Conservation (phyloP, 2,329 filamentous ascomycete genomes). For the Diplodia seriata region DNA sequence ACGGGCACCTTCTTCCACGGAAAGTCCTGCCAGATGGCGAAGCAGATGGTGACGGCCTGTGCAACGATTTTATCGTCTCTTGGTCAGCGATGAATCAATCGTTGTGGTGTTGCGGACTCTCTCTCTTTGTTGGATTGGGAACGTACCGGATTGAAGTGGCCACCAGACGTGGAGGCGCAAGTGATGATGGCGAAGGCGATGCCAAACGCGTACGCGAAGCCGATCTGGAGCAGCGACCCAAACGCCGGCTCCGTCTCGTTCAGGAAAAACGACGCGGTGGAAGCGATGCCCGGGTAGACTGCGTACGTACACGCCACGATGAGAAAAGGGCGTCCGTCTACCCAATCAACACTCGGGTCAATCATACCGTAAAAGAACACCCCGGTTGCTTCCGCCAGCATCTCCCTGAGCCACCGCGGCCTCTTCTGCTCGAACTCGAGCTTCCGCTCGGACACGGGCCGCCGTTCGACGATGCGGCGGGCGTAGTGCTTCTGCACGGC, state of each 20-base stretch:
- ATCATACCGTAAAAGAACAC: conserved; percentile 61
- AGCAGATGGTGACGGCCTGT: conserved; percentile 49
- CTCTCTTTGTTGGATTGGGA: no score
- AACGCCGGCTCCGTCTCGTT: conserved; percentile 54
- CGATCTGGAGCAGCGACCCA: conserved; percentile 63
- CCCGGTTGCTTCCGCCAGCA: conserved; percentile 63
- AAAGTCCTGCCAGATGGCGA: conserved; percentile 62
- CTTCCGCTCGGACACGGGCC: conserved; percentile 61
- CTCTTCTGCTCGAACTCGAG: conserved; percentile 62
- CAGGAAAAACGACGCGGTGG: conserved; percentile 59
- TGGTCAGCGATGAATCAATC: conserved; percentile 45
- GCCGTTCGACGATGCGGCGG: conserved; percentile 58
- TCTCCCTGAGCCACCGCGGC: conserved; percentile 62
- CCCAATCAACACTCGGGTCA: no score
- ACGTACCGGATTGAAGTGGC: conserved; percentile 60
- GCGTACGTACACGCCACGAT: not conserved
- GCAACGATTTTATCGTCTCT: not conserved
- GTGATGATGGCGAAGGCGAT: conserved; percentile 67
- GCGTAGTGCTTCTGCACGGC: conserved; percentile 59
- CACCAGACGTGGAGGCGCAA: conserved; percentile 61
- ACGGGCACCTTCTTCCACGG: conserved; percentile 64
- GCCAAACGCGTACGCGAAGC: conserved; percentile 63
- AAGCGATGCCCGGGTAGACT: conserved; percentile 59
- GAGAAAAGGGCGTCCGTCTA: conserved; percentile 5
- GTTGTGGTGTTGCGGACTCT: conserved; percentile 36